phyloP scores from a whole-genome alignment of 2,329 filamentous ascomycete species.

The Cordyceps javanica region DNA sequence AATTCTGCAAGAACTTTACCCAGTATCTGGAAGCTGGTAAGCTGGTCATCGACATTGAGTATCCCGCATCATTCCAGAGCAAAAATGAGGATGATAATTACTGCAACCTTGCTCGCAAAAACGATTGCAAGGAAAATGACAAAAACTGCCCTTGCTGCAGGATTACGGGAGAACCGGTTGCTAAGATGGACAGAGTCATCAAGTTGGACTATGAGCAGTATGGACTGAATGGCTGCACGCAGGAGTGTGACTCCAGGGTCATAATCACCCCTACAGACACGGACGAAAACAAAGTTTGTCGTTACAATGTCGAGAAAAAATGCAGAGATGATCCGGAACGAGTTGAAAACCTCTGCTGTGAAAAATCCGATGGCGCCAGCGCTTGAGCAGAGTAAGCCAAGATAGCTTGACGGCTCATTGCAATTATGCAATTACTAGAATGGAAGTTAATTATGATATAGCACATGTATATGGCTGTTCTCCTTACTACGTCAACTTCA shows the following conservation, averaged over 20 bases:
- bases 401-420: too few relatives aligned
- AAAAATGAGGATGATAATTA: not conserved
- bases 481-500: too few relatives aligned
- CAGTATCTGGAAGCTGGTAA: constrained; percentile 23
- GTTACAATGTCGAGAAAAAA: not conserved
- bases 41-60: constrained; percentile 30
- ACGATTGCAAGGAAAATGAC: not conserved
- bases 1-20: constrained; percentile 26
- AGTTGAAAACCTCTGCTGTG: not conserved
- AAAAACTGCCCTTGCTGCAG: not conserved
- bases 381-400: too few relatives aligned
- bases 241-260: constrained; percentile 1
- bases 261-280: not conserved
- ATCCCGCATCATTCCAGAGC: constrained; percentile 16
- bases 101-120: not conserved
- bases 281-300: not conserved
- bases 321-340: not conserved
- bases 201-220: constrained; percentile 8
- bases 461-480: too few relatives aligned
- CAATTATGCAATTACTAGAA: too few relatives aligned
- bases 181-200: not conserved
- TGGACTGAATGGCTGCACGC: constrained; percentile 12
- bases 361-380: too few relatives aligned
- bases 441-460: too few relatives aligned
- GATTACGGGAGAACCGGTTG: not conserved